A percentile compares a stretch with the other conserved stretches of the same genome.
These are phyloP conservation scores for Xylariaceae sp. DNA, from an alignment of 2,329 filamentous ascomycete genomes.

Conservation along the genomic window DNA sequence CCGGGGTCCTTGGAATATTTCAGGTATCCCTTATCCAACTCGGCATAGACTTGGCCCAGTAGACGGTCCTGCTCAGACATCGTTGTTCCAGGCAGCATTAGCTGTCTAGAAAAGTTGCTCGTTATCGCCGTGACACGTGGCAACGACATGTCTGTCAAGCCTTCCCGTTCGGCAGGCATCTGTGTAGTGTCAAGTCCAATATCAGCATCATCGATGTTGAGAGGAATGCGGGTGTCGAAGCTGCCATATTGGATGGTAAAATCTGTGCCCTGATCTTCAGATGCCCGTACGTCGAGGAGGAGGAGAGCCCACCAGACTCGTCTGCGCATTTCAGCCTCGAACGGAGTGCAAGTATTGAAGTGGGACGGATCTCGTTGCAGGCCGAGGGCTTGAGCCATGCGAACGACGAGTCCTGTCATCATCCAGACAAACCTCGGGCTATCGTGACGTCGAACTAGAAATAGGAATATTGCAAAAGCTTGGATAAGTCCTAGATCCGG, in stretches of 20 bases:
- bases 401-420: constrained; percentile 53
- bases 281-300: constrained; percentile 55
- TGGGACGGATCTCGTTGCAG: constrained; percentile 56
- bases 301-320: constrained; percentile 59
- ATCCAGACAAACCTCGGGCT: constrained; percentile 48
- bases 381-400: constrained; percentile 57
- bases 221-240: constrained; percentile 54
- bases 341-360: constrained; percentile 50
- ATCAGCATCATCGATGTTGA: constrained; percentile 47
- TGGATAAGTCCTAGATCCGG: constrained; percentile 49
- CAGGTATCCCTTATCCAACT: constrained; percentile 41
- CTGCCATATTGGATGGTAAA: constrained; percentile 53
- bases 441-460: constrained; percentile 46
- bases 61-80: constrained; percentile 38
- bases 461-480: constrained; percentile 47
- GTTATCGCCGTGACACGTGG: constrained; percentile 36
- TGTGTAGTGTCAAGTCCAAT: constrained; percentile 35
- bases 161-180: constrained; percentile 34
- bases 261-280: constrained; percentile 61
- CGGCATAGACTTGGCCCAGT: constrained; percentile 19
- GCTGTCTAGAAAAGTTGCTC: constrained; percentile 33
- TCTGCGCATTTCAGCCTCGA: constrained; percentile 57
- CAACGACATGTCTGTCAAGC: constrained; percentile 45
- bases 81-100: constrained; percentile 32
- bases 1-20: constrained; percentile 32